Base-by-base conservation (phyloP, 345 rosid species). In the Camelina hispida region DNA sequence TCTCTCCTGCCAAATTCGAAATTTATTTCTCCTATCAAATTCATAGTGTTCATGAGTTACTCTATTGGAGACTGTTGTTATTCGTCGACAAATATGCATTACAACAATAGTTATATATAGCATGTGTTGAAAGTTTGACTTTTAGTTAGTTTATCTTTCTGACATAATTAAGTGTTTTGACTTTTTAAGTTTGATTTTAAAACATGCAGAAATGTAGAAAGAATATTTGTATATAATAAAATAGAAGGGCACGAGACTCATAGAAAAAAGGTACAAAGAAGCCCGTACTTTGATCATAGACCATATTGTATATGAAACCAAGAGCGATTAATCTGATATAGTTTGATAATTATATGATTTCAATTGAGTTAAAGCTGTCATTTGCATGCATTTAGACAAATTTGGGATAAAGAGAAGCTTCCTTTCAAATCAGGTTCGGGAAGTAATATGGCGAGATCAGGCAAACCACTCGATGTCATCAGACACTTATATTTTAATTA, bases 381-480 rank as follows among this genome's bases (percentile, higher is more conserved):
- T 77, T 62, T 70, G 71, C 76, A 70, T 77, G 80, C 66, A 77
- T 62, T 69, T 52, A 35, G 80, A 69, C 75, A 13, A 44, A 32
- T 22, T 62, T 34, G 52, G 9, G 35, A 20, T 46, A 9, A 32
- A 53, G 50, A 18, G 79, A 76, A 69, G 75, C 71, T 69, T 76
- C 74, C 75, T 67, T 75, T 59, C 23, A 57, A 17, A 47, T 47
- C 4, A 15, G 60, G 40, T 54, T 40, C 2, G 22, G 12, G 25
- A 68, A 54, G 48, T 52, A 4, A 72, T 52, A 30, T 17, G 3
- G 15, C 9, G 68, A 46, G 25, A 46, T 46, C 23, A 63, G n/a
- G 68, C 54, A 25, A 28, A 63, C 18, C 50, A 40, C 34, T 48
- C 3, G 30, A 13, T 25, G 51, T 46, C 18, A 46, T n/a, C 51